Evolutionary conservation across 2,329 filamentous ascomycete species (phyloP).

Genomic region (Fusarium nanum): DNA sequence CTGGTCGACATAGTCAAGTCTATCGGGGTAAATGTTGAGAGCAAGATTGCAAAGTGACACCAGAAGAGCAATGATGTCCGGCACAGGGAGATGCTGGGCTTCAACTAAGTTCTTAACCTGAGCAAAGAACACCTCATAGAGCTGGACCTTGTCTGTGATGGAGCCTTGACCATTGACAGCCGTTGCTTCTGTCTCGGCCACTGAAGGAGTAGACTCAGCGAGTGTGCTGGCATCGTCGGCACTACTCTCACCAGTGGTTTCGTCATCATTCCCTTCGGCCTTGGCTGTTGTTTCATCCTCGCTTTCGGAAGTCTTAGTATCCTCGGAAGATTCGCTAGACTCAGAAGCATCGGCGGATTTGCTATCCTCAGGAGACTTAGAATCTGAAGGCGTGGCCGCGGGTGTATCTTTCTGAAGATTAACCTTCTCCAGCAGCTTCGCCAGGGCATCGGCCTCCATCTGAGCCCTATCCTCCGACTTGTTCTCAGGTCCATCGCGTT

Average conservation of each 20-base stretch:
- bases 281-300: conserved; percentile 31
- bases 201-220: conserved; percentile 53
- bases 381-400: conserved; percentile 20
- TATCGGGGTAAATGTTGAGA: conserved; percentile 93
- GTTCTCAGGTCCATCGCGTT: conserved; percentile 82
- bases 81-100: conserved; percentile 88
- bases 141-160: conserved; percentile 76
- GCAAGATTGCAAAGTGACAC: conserved; percentile 95
- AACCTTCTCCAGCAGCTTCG: conserved; percentile 80
- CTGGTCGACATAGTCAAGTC: conserved; percentile 94
- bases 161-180: conserved; percentile 59
- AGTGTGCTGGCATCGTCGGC: conserved; percentile 49
- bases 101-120: conserved; percentile 95
- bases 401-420: conserved; percentile 70
- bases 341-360: conserved; percentile 49
- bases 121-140: conserved; percentile 97
- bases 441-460: conserved; percentile 85
- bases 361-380: conserved; percentile 39
- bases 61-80: conserved; percentile 92
- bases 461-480: conserved; percentile 75
- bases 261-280: conserved; percentile 37
- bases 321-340: conserved; percentile 48
- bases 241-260: conserved; percentile 36
- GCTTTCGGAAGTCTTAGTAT: conserved; percentile 32
- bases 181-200: conserved; percentile 61